Conservation (phyloP, 768 basidiomycete species). For the Paxillus rubicundulus region DNA sequence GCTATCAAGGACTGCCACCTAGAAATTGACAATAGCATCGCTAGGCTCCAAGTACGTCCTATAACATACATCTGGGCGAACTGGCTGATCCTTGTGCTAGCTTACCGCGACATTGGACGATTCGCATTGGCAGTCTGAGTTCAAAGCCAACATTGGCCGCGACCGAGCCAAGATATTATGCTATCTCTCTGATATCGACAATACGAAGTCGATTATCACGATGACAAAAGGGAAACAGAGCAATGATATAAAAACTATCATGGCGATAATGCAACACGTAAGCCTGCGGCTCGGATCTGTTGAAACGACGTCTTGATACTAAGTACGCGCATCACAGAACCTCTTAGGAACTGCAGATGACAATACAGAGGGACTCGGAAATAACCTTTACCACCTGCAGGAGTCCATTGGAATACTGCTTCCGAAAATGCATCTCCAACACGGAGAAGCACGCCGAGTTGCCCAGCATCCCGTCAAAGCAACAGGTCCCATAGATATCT, state of each 20-base stretch:
- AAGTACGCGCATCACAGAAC: conserved; percentile 18
- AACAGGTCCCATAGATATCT: conserved; percentile 52
- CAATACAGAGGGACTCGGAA: conserved; percentile 44
- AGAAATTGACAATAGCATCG: conserved; percentile 45
- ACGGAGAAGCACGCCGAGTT: conserved; percentile 51
- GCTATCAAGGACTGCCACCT: conserved; percentile 47
- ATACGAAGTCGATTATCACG: conserved; percentile 37
- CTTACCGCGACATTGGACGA: conserved; percentile 45
- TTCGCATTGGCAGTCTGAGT: conserved; percentile 47
- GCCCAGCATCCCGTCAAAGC: conserved; percentile 50
- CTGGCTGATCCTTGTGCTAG: conserved; percentile 27
- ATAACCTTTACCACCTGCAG: conserved; percentile 50
- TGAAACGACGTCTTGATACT: conserved; percentile 2
- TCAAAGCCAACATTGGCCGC: conserved; percentile 34
- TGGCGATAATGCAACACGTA: conserved; percentile 52
- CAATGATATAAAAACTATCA: conserved; percentile 41
- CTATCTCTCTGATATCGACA: conserved; percentile 44
- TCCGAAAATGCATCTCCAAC: conserved; percentile 47
- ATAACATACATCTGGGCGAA: neutral
- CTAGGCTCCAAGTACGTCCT: conserved; percentile 43
- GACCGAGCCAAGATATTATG: conserved; percentile 45
- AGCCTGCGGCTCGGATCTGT: neutral
- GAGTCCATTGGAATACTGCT: conserved; percentile 43
- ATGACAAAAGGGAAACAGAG: conserved; percentile 32
- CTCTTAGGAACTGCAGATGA: conserved; percentile 13